These are phyloP conservation scores for Tardiomyces blankii DNA, from an alignment of 1,139 yeast genomes.

Conservation along the genomic window DNA sequence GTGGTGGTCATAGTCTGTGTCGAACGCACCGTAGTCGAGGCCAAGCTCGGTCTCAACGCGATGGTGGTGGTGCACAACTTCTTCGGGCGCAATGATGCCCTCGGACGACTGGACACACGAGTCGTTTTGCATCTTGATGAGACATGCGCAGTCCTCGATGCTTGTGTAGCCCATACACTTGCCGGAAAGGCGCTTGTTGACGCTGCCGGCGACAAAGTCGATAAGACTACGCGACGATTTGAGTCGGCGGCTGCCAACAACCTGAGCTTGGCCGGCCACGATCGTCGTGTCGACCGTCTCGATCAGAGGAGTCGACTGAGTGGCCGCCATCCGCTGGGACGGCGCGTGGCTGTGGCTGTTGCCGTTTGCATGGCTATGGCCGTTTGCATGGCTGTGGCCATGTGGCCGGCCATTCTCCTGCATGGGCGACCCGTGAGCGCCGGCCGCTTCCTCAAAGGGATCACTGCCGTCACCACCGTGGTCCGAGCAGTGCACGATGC, in stretches of 20 bases:
- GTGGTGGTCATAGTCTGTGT: conserved; percentile 1
- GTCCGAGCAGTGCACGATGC: conserved; percentile 81
- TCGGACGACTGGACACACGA: neutral
- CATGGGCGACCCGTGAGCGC: no score
- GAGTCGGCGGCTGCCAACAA: neutral
- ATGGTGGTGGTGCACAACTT: neutral
- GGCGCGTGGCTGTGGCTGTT: conserved; percentile 14
- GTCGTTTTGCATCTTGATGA: neutral
- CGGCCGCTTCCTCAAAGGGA: neutral
- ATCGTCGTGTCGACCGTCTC: neutral
- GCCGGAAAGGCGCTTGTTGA: conserved; percentile 21
- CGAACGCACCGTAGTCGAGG: neutral
- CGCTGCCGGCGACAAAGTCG: neutral
- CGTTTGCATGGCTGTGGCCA: conserved; percentile 10
- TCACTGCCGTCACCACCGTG: conserved; percentile 15
- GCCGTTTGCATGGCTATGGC: conserved; percentile 10
- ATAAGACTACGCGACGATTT: neutral
- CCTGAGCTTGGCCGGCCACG: no score
- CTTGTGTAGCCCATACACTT: conserved; percentile 46
- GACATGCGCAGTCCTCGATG: conserved; percentile 25
- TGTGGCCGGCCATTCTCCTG: conserved; percentile 10
- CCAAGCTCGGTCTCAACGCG: neutral
- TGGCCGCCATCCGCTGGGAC: conserved; percentile 9
- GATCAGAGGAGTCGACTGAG: conserved; percentile 19
- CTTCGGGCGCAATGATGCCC: neutral